Conservation (phyloP, 768 basidiomycete species). For the Leccinellum rugosiceps region DNA sequence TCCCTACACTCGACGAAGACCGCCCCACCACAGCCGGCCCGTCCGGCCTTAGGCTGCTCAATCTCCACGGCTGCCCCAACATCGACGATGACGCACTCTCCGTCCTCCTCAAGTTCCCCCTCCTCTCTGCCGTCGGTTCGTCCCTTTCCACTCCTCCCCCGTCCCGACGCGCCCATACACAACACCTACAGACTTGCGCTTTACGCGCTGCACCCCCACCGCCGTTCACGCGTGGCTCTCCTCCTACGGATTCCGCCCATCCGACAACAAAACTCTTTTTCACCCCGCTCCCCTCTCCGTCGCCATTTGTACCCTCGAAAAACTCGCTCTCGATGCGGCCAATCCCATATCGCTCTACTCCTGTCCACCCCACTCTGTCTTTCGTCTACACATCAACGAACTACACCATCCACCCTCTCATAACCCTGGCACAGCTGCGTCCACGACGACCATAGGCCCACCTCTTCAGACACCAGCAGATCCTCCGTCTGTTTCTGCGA, state of each 20-base stretch:
- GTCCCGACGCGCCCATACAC: not conserved
- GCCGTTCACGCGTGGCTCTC: conserved; percentile 16
- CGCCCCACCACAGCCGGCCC: conserved; percentile 38
- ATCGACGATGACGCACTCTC: conserved; percentile 44
- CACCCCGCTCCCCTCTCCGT: conserved; percentile 40
- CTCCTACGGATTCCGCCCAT: conserved; percentile 27
- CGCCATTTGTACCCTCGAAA: conserved; percentile 34
- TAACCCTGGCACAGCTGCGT: not conserved
- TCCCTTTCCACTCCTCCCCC: conserved; percentile 9
- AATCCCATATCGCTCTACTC: conserved; percentile 27
- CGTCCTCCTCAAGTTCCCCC: conserved; percentile 46
- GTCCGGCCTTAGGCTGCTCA: conserved; percentile 57
- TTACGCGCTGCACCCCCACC: conserved; percentile 40
- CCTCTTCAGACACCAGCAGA: conserved; percentile 10
- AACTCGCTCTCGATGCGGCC: conserved; percentile 7
- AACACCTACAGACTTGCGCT: conserved; percentile 43
- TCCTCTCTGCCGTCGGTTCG: conserved; percentile 62
- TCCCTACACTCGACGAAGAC: not conserved
- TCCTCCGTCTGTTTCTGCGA: not conserved
- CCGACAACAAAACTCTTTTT: conserved; percentile 32
- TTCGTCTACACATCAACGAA: conserved; percentile 26
- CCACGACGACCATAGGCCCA: conserved; percentile 2
- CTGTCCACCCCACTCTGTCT: conserved; percentile 23
- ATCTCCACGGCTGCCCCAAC: conserved; percentile 50
- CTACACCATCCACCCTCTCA: conserved; percentile 7